Conservation (phyloP, 2,329 filamentous ascomycete genomes). For the Colletotrichum paranaense region DNA sequence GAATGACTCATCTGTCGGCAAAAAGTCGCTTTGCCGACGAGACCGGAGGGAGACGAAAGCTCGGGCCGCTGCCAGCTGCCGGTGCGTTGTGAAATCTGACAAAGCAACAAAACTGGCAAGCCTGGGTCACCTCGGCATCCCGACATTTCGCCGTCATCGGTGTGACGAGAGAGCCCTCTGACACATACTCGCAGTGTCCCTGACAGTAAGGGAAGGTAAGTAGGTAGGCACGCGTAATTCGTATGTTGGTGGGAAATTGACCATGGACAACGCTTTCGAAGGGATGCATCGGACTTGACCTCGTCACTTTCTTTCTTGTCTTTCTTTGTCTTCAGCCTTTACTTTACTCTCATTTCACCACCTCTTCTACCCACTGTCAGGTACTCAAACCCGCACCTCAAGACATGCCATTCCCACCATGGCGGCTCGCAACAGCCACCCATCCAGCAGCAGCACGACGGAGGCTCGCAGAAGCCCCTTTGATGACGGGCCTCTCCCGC, state of each 20-base stretch:
- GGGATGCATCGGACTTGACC: background rate
- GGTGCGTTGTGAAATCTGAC: too few relatives aligned
- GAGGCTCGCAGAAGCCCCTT: slow-evolving; percentile 22
- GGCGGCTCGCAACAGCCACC: slow-evolving; percentile 29
- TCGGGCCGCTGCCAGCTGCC: slow-evolving; percentile 8
- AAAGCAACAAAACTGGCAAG: background rate
- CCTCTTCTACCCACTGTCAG: too few relatives aligned
- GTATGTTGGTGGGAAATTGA: background rate
- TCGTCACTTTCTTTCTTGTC: background rate
- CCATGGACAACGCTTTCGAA: background rate
- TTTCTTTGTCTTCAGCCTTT: too few relatives aligned
- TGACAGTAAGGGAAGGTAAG: too few relatives aligned
- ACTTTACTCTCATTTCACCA: too few relatives aligned
- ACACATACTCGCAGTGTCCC: slow-evolving; percentile 7
- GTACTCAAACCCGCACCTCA: too few relatives aligned
- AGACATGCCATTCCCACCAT: slow-evolving; percentile 9
- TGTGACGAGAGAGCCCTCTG: slow-evolving; percentile 2
- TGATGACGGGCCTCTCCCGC: slow-evolving; percentile 33
- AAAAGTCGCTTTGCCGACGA: slow-evolving; percentile 32
- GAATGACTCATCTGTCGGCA: slow-evolving; percentile 30
- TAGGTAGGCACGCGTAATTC: too few relatives aligned
- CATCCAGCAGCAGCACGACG: slow-evolving; percentile 11
- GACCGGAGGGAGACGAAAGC: slow-evolving; percentile 26
- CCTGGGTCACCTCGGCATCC: slow-evolving; percentile 27
- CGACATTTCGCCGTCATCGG: slow-evolving; percentile 34